Evolutionary conservation across 2,329 filamentous ascomycete genomes (phyloP).

Genomic region (Aureobasidium sp.): DNA sequence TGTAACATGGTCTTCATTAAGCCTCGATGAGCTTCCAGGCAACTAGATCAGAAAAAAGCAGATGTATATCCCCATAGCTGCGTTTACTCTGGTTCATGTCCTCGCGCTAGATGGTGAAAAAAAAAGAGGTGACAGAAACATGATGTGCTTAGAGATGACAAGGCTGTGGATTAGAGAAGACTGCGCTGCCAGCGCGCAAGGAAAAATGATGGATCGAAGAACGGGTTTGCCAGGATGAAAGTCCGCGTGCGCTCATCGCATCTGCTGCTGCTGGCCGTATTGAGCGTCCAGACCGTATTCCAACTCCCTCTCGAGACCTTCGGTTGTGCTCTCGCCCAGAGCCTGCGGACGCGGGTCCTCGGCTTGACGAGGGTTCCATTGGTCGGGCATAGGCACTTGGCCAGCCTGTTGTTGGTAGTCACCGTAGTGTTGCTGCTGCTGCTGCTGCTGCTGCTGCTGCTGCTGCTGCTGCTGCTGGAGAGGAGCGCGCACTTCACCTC

Average conservation of each 20-base stretch:
- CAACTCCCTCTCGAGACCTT: slow-evolving; percentile 38
- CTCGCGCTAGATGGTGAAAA: not conserved
- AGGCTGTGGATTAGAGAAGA: not conserved
- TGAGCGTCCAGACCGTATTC: slow-evolving; percentile 34
- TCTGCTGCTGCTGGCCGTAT: slow-evolving; percentile 8
- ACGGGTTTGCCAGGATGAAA: not conserved
- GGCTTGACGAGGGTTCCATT: slow-evolving; percentile 48
- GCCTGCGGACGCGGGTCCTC: slow-evolving; percentile 55
- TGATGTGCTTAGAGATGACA: slow-evolving; percentile 1
- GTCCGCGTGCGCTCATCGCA: not conserved
- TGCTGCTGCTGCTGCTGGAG: slow-evolving; percentile 40
- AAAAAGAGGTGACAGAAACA: not conserved
- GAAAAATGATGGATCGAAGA: not conserved
- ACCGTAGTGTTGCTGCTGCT: slow-evolving; percentile 36
- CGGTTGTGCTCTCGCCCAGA: slow-evolving; percentile 20
- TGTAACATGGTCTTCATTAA: not conserved
- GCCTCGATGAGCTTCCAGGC: not conserved
- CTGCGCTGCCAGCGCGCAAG: slow-evolving; percentile 8
- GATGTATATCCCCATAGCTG: not conserved
- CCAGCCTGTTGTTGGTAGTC: slow-evolving; percentile 25
- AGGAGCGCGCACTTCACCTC: slow-evolving; percentile 36
- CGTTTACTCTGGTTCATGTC: not conserved
- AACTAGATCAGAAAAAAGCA: slow-evolving; percentile 1
- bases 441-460: slow-evolving; percentile 36
- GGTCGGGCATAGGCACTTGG: slow-evolving; percentile 54